Conservation (phyloP, 805 yeast genomes). For the Metschnikowia dekortorum region DNA sequence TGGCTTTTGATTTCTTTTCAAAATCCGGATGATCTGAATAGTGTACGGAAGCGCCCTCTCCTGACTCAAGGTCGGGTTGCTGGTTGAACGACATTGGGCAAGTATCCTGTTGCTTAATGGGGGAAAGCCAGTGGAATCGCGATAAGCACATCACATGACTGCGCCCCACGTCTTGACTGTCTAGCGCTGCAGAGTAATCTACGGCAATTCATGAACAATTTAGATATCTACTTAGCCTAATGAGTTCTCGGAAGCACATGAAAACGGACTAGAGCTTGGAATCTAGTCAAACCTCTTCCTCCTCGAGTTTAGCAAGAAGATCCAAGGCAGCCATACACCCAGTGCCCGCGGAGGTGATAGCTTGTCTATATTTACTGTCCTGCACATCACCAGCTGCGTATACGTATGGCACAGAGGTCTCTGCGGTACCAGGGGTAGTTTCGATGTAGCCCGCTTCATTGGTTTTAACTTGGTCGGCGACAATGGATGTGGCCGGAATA, state of each 20-base stretch:
- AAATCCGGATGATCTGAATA: conserved; percentile 41
- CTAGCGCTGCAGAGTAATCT: too few relatives aligned
- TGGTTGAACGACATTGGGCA: conserved; percentile 27
- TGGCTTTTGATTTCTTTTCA: conserved; percentile 26
- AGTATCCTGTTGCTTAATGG: background rate
- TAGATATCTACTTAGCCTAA: too few relatives aligned
- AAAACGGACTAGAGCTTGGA: conserved; percentile 2
- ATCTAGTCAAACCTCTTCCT: conserved; percentile 18
- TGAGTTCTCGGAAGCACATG: too few relatives aligned
- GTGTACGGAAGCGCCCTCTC: conserved; percentile 10
- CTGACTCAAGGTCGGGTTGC: conserved; percentile 26
- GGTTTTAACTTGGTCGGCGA: conserved; percentile 70
- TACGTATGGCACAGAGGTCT: conserved; percentile 83
- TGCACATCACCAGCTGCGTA: conserved; percentile 99
- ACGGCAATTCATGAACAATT: too few relatives aligned
- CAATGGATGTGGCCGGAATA: conserved; percentile 86
- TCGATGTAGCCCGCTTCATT: conserved; percentile 86
- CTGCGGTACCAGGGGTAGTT: conserved; percentile 85
- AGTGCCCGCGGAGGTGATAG: conserved; percentile 98
- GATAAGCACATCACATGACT: conserved; percentile 1
- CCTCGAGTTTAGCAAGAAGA: conserved; percentile 37
- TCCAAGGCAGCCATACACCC: conserved; percentile 99
- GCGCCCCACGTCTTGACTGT: background rate
- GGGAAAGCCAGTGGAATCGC: background rate
- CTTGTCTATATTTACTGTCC: conserved; percentile 96